These are phyloP conservation scores for Penicillium lividum DNA, from an alignment of 495 filamentous ascomycete genomes.

Conservation along the genomic window DNA sequence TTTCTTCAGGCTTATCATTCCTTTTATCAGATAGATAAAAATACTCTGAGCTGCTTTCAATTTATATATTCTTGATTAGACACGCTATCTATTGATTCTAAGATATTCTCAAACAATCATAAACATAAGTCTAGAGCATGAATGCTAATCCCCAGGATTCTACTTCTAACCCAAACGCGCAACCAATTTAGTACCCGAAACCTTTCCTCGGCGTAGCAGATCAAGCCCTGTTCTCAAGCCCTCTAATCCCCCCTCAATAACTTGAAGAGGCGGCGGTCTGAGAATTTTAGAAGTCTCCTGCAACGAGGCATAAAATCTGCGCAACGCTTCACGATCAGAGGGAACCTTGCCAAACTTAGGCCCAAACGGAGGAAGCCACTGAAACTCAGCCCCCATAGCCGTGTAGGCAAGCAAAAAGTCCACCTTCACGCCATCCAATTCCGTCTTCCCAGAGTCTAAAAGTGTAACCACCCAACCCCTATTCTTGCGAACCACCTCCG, in stretches of 20 bases:
- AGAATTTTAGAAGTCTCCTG: conserved; percentile 5
- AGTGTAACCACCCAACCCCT: conserved; percentile 23
- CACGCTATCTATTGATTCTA: too few species aligned
- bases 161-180: neutral
- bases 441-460: conserved; percentile 14
- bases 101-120: neutral
- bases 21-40: neutral
- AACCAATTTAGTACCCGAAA: conserved; percentile 20
- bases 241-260: conserved; percentile 12
- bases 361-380: conserved; percentile 22
- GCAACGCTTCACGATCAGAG: conserved; percentile 16
- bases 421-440: conserved; percentile 11
- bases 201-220: conserved; percentile 19
- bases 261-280: conserved; percentile 17
- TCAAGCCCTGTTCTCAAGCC: conserved; percentile 15
- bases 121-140: neutral
- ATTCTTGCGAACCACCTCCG: conserved; percentile 11
- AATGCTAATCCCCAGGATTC: neutral
- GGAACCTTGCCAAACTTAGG: conserved; percentile 20
- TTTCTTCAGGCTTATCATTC: neutral
- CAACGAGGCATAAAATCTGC: conserved; percentile 18
- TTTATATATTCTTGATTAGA: neutral
- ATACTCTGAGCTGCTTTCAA: neutral
- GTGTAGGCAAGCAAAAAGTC: conserved; percentile 23
- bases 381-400: conserved; percentile 19